Percentiles rank a stretch among this genome's conserved stretches.
Evolutionary conservation across 495 filamentous ascomycete species (phyloP).

Genomic region (Lasiosphaeria hispida): DNA sequence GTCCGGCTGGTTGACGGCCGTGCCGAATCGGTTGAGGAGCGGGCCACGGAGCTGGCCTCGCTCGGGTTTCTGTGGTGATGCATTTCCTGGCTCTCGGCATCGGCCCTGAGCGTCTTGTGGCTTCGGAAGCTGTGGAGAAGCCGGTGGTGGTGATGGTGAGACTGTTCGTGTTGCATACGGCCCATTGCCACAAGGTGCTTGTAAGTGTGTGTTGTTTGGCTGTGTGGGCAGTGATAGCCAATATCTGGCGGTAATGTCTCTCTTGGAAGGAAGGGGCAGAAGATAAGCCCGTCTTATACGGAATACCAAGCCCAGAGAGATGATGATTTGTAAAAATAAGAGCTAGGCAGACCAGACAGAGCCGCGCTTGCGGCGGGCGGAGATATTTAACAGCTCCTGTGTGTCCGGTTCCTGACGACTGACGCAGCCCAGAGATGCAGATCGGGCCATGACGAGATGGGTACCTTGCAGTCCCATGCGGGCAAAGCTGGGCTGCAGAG

Average conservation of each 20-base stretch:
- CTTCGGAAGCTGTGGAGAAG: constrained; percentile 35
- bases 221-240: neutral
- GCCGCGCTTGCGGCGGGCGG: constrained; percentile 2
- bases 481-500: too few species aligned
- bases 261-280: too few species aligned
- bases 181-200: constrained; percentile 19
- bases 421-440: constrained; percentile 6
- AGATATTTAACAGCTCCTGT: constrained; percentile 17
- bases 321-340: neutral
- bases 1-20: constrained; percentile 27
- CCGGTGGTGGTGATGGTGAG: constrained; percentile 19
- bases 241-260: too few species aligned
- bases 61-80: constrained; percentile 22
- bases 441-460: too few species aligned
- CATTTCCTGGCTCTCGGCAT: constrained; percentile 13
- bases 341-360: neutral
- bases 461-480: too few species aligned
- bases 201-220: neutral
- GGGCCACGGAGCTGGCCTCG: constrained; percentile 27
- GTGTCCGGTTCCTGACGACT: constrained; percentile 13
- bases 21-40: constrained; percentile 29
- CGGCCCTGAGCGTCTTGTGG: constrained; percentile 24
- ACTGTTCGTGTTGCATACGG: constrained; percentile 18
- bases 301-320: too few species aligned
- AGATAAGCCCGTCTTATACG: too few species aligned